Evolutionary conservation across 2,329 filamentous ascomycete genomes (phyloP), one percentile per base, ranked within the genome.

Genomic region (Daldinia eschscholtzii): DNA sequence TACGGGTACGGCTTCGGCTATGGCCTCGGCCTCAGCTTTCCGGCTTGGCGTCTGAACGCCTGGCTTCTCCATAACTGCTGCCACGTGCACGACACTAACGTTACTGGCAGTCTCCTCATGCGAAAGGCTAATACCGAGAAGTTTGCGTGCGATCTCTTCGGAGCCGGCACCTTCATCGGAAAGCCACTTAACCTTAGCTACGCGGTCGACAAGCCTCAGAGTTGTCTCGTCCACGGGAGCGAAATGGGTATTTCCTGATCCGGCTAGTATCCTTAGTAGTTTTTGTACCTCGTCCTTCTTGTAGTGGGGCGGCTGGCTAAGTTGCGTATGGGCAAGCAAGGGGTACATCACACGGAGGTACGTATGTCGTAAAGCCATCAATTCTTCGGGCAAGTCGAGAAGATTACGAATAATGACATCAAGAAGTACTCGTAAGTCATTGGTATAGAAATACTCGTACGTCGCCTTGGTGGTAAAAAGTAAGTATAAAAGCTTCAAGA

Each of bases 371-470:
- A 99, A 83, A 18, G 89, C 85, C 70, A 86, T 84, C 68, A 88
- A 89, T 78, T 97, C 95, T 75, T 95, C 91, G 0, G 97, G 96
- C 7, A 99, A 85, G 78, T 99, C 96, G 75, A 98, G 89, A n/a
- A 99, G 85, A 76, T 99, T 99, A 48, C 96, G 92, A 68, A 99
- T 93, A 65, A 99, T 94, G 71, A 99, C 96, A 77, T 99, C 96
- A 53, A 98, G 86, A 15, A 99, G 87, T 4, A 99, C 96, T 65
- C 93, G 92, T 33, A 99, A 85, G 77, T 99, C 96, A 78, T 99
- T 99, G 30, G 94, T 98, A 80, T 98, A 99, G 78, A 99, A 99
- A 81, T 98, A 99, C 81, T 99, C 96, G 79, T 96, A 93, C 0
- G 96, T 99, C 15, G 92, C 88, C 64, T 89, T 89, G 9, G 93